Base-by-base conservation (phyloP, 2,329 filamentous ascomycete genomes). In the Exophiala sp. region DNA sequence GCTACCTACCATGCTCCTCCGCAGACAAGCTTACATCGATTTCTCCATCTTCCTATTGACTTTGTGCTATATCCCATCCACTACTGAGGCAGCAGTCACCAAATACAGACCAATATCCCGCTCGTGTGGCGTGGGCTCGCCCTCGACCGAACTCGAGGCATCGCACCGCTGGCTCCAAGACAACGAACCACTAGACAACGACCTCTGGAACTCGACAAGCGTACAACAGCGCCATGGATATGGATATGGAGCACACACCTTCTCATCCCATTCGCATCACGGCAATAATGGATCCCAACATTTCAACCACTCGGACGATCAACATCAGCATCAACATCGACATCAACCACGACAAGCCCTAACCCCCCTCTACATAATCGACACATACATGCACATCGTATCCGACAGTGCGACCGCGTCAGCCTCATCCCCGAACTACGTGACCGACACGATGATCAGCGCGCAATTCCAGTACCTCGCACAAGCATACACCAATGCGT, bases 341-440 rank as follows among this genome's bases (percentile, higher is more conserved):
- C n/a, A 48, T 21, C 24, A 19, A 11, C 42, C 43, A 21, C 54
- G 54, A 6, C 54, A 55, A 46, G 32, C 48, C 10, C 7, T 29
- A 14, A 23, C 21, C 8, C 42, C 51, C 2, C 22, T 58, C 1
- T 55, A 48, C 46, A 55, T 47, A 2, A 40, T 57, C 32, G 50
- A 68, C 7, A 69, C 66, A 16, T 73, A 68, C 60, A 69, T 73
- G 44, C 71, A 73, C 55, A 64, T 73, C 35, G 59, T 73, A 34
- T 65, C 63, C 45, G 66, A 64, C 50, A 58, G 60, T 32, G 63
- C 50, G 4, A 27, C 29, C 14, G n/a, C 55, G 9, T 18, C 11
- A 10, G 32, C 47, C 0, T 29, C 38, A 2, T 52, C 49, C 3
- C 27, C 50, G 7, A 46, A 52, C 34, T 59, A 59, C 37, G 43